A percentile compares a stretch with the other conserved stretches of the same genome.
Conservation (phyloP, 1,139 yeast genomes). For the Martiniozyma asiatica region DNA sequence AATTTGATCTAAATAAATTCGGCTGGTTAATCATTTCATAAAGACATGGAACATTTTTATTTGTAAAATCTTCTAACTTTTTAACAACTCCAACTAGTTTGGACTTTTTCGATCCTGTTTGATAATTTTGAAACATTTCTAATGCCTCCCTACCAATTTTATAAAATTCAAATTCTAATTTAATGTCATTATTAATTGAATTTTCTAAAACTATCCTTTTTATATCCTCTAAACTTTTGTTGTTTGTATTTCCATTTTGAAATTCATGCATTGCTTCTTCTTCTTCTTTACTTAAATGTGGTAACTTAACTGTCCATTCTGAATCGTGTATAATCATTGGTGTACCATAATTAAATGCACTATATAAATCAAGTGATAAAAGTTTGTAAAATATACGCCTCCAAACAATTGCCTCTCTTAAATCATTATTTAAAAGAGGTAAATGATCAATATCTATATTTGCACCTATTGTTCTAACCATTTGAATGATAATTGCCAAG, state of each 20-base stretch:
- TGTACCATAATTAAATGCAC: constrained; percentile 32
- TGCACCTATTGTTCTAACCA: constrained; percentile 42
- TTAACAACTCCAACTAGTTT: constrained; percentile 20
- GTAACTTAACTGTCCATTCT: constrained; percentile 27
- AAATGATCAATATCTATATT: constrained; percentile 43
- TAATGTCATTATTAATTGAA: constrained; percentile 19
- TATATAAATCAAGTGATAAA: constrained; percentile 30
- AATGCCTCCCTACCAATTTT: constrained; percentile 22
- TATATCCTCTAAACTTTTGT: constrained; percentile 12
- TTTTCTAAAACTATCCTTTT: constrained; percentile 17
- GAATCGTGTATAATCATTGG: constrained; percentile 26
- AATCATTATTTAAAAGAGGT: constrained; percentile 17
- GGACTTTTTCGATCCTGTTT: constrained; percentile 20
- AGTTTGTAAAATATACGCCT: constrained; percentile 35
- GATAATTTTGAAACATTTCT: constrained; percentile 19
- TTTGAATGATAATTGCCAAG: constrained; percentile 33
- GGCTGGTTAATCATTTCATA: constrained; percentile 19
- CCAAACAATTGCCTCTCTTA: constrained; percentile 27
- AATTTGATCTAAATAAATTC: constrained; percentile 10
- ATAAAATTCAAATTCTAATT: constrained; percentile 20
- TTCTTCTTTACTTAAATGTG: constrained; percentile 14
- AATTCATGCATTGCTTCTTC: constrained; percentile 14
- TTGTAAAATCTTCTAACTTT: constrained; percentile 22
- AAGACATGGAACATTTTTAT: constrained; percentile 20
- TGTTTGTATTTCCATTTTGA: constrained; percentile 16